Evolutionary conservation across 768 basidiomycete genomes (phyloP), one percentile per base, ranked within the genome.

Genomic region (Termitomyces sp.): DNA sequence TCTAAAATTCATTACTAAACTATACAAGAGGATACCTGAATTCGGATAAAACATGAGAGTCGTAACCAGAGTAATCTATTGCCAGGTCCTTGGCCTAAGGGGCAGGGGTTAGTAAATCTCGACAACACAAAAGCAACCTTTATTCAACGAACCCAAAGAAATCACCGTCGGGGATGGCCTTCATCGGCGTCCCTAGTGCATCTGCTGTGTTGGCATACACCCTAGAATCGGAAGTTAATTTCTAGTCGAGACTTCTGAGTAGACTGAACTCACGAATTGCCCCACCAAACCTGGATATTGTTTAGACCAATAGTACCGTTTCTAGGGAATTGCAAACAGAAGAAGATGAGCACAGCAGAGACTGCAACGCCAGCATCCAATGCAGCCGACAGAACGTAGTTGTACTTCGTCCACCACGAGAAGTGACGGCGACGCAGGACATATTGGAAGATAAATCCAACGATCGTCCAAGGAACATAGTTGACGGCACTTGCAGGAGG

Each of bases 381-480:
- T 4, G 85, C 88, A 10, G 87, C 85, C 7, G 87, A 88, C n/a
- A 89, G 69, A 20, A 88, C 82, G 61, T 87, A 82, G 65, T 82
- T 82, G 70, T 82, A 82, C 69, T 87, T 86, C n/a, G 76, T 73
- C 85, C 85, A 86, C 85, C 85, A 86, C 1, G 81, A 78, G 71
- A 85, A 83, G 61, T 87, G 74, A 64, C 74, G 79, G 48, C 82
- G 73, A 32, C 86, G 77, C 62, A 87, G 76, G 55, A 79, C 66
- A 53, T 81, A 85, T 59, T 87, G 81, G 78, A 87, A 87, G 56
- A 85, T 73, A 68, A 85, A 86, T 13, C 84, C 85, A 39, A 85
- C 77, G 50, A 86, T 78, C 1, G 77, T 78, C 84, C 84, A 87
- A 9, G 85, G 78, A 7, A 86, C 83, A 63, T 82, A 88, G 74